Evolutionary conservation across 176 grass and related monocot genomes (phyloP).

Genomic region (Guadua angustifolia): DNA sequence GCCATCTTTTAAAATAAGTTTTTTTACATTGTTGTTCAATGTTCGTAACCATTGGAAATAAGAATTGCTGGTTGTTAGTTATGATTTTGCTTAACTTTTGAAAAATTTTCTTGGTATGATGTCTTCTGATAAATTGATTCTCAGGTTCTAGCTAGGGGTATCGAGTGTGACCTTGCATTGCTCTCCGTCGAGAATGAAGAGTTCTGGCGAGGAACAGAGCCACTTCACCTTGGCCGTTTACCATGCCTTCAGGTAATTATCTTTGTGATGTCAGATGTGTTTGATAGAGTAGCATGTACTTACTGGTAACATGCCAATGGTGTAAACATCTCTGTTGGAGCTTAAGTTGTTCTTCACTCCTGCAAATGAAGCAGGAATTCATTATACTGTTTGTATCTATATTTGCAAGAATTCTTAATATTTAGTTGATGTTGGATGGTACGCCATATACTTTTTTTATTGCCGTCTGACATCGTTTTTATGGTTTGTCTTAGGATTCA

Average conservation of each 20-base stretch:
- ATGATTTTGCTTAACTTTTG: conserved; percentile 2
- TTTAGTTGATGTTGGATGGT: conserved; percentile 21
- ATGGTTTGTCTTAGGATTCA: conserved; percentile 67
- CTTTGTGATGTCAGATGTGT: neutral
- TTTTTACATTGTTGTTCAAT: neutral
- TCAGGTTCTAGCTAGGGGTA: conserved; percentile 94
- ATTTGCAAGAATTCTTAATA: neutral
- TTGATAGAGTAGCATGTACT: neutral
- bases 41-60: neutral
- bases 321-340: neutral
- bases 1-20: neutral
- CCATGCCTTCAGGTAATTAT: conserved; percentile 87
- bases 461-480: conserved; percentile 28
- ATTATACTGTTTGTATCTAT: neutral
- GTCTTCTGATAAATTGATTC: conserved; percentile 49
- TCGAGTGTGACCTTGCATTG: conserved; percentile 96
- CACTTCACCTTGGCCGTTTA: conserved; percentile 83
- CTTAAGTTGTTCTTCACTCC: neutral
- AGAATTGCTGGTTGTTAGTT: neutral
- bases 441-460: neutral
- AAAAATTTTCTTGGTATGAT: conserved; percentile 33
- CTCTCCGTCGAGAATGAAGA: conserved; percentile 94
- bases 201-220: conserved; percentile 86
- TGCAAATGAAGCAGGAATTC: conserved; percentile 19
- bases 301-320: neutral